Base-by-base conservation (phyloP, 106 monocot species). In the Dendrobium catenatum region DNA sequence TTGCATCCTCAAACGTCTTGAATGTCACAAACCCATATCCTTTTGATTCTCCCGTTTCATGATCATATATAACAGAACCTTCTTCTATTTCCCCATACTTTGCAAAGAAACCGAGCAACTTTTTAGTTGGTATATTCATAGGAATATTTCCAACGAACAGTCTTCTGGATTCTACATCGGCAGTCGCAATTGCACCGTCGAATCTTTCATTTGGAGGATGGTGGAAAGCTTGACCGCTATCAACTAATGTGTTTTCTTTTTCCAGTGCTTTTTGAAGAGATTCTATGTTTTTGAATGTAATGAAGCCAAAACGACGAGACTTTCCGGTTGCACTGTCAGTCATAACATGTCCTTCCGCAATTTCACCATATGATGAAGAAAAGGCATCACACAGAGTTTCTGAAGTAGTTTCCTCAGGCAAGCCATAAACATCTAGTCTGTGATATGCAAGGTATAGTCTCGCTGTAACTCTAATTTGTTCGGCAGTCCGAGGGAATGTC, bases 21-120 rank as follows among this genome's bases (percentile, higher is more conserved):
- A 67, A 88, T n/a, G 88, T 88, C 17, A 88, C 88, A 82, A 85
- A 88, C 29, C 88, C 88, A 73, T 80, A 85, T 47, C 88, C 88
- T 58, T 78, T 22, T 77, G 88, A 88, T 64, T 68, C 82, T 49
- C 77, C 83, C 27, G 85, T 85, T 24, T 83, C 83, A 74, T 82
- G 83, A 43, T 88, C 82, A 84, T 83, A 88, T 59, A 83, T 77
- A 54, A 88, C 85, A 5, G 85, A 85, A 18, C 88, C 85, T 85
- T 88, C 85, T 78, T 88, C 85, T 47, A 88, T 85, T 64, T 88
- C 88, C 77, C 88, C 88, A 80, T 88, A 64, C 66, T 80, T 85
- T 20, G 77, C 2, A 26, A 88, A 88, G 78, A 85, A 83, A 73
- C 66, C 80, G 15, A 85, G 80, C 68, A 88, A 80, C 48, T 10